Conservation (phyloP, 441 rosid species). For the Adansonia madagascariensis region DNA sequence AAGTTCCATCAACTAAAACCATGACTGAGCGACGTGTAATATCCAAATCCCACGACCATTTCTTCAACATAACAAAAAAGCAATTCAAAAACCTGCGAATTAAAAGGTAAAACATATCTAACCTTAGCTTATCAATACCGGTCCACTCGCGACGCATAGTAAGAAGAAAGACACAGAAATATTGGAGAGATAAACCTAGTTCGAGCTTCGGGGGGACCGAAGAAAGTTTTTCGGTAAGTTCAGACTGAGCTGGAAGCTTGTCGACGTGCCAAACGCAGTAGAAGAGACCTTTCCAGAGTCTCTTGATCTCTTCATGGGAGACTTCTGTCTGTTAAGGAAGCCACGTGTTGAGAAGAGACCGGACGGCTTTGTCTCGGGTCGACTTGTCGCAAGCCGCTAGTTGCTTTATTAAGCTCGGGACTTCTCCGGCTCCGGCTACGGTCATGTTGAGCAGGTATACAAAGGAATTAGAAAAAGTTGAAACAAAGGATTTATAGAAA, state of each 20-base stretch:
- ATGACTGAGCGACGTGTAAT: conserved; percentile 47
- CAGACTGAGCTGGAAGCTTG: conserved; percentile 63
- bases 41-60: conserved; percentile 64
- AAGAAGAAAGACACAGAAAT: conserved; percentile 68
- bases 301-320: conserved; percentile 66
- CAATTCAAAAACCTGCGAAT: conserved; percentile 69
- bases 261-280: conserved; percentile 97
- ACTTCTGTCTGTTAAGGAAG: conserved; percentile 60
- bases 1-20: conserved; percentile 51
- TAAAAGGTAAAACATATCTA: conserved; percentile 85
- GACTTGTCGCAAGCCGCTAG: conserved; percentile 52
- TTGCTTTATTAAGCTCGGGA: conserved; percentile 48
- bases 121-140: conserved; percentile 76
- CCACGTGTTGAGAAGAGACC: conserved; percentile 35
- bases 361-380: conserved; percentile 65
- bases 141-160: conserved; percentile 95
- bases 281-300: conserved; percentile 93
- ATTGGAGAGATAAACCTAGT: conserved; percentile 50
- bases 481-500: background rate
- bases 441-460: background rate
- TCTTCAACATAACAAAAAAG: conserved; percentile 52
- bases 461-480: background rate
- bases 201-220: conserved; percentile 54
- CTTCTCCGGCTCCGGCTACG: conserved; percentile 33
- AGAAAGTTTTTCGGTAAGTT: conserved; percentile 66